These are phyloP conservation scores for Penicillium atrosanguineum DNA, from an alignment of 495 filamentous ascomycete genomes.

Conservation along the genomic window DNA sequence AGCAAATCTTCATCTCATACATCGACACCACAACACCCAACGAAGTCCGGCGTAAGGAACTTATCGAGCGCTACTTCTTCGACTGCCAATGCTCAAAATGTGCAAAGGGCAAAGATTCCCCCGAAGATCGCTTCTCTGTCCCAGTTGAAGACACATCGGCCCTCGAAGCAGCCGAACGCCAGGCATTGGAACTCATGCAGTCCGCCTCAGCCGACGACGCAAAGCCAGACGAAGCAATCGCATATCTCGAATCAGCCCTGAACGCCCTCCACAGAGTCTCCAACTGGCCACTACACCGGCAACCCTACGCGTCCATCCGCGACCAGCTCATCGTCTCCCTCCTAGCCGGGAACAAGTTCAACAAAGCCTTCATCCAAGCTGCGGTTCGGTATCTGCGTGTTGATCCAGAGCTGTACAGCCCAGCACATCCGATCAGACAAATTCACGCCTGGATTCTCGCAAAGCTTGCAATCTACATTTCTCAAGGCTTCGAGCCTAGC, in stretches of 20 bases:
- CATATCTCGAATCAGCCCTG: slow-evolving; percentile 24
- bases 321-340: slow-evolving; percentile 38
- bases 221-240: slow-evolving; percentile 15
- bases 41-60: slow-evolving; percentile 45
- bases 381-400: slow-evolving; percentile 36
- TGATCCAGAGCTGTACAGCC: slow-evolving; percentile 36
- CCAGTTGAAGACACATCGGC: slow-evolving; percentile 11
- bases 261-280: slow-evolving; percentile 19
- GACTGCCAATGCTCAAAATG: slow-evolving; percentile 60
- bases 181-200: slow-evolving; percentile 29
- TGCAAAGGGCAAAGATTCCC: slow-evolving; percentile 23
- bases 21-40: slow-evolving; percentile 57
- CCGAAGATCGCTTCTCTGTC: slow-evolving; percentile 17
- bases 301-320: slow-evolving; percentile 40
- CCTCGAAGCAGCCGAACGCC: slow-evolving; percentile 19
- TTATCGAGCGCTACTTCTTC: slow-evolving; percentile 63
- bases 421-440: slow-evolving; percentile 42
- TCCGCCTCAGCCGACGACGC: slow-evolving; percentile 11
- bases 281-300: slow-evolving; percentile 34
- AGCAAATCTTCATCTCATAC: slow-evolving; percentile 70
- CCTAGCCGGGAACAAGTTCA: slow-evolving; percentile 28
- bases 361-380: slow-evolving; percentile 36
- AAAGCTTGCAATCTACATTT: slow-evolving; percentile 37
- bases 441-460: slow-evolving; percentile 44
- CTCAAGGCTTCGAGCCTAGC: slow-evolving; percentile 22